These are phyloP conservation scores for Exophiala sp. DNA, from an alignment of 2,329 filamentous ascomycete species.

Conservation along the genomic window DNA sequence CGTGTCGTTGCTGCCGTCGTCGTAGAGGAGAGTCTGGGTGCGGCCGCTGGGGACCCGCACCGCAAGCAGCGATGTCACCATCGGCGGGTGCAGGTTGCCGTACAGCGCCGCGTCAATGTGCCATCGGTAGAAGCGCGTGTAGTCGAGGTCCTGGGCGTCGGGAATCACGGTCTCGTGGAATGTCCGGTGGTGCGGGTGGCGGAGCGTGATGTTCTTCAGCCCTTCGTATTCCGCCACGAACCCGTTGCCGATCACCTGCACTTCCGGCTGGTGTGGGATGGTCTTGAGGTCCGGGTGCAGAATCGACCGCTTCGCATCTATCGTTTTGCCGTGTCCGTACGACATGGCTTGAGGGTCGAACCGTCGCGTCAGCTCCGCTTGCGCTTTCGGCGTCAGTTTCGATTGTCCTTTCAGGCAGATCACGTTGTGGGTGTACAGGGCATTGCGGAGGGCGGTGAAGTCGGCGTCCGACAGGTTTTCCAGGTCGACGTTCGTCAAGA, in stretches of 20 bases:
- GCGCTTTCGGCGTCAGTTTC: constrained; percentile 60
- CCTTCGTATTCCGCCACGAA: constrained; percentile 64
- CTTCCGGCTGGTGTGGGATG: constrained; percentile 70
- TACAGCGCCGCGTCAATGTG: constrained; percentile 47
- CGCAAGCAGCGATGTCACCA: constrained; percentile 66
- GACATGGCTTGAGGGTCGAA: constrained; percentile 62
- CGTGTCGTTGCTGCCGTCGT: constrained; percentile 62
- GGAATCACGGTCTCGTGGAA: constrained; percentile 65
- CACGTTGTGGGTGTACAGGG: constrained; percentile 63
- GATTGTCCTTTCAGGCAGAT: constrained; percentile 65
- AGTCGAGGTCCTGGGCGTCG: constrained; percentile 52
- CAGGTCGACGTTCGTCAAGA: constrained; percentile 53
- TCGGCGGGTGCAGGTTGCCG: constrained; percentile 61
- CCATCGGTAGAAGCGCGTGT: constrained; percentile 46
- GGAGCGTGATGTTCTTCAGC: constrained; percentile 59
- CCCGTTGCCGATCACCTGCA: constrained; percentile 75
- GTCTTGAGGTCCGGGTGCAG: constrained; percentile 76
- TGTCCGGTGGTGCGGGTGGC: constrained; percentile 70
- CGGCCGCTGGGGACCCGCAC: constrained; percentile 65
- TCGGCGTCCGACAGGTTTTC: constrained; percentile 60
- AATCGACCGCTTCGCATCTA: constrained; percentile 60
- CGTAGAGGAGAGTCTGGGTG: constrained; percentile 63
- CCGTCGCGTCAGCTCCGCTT: constrained; percentile 65
- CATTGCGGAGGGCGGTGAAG: constrained; percentile 57
- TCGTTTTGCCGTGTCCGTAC: constrained; percentile 71